Evolutionary conservation across 345 rosid species (phyloP).

Genomic region (Physaria fendleri): DNA sequence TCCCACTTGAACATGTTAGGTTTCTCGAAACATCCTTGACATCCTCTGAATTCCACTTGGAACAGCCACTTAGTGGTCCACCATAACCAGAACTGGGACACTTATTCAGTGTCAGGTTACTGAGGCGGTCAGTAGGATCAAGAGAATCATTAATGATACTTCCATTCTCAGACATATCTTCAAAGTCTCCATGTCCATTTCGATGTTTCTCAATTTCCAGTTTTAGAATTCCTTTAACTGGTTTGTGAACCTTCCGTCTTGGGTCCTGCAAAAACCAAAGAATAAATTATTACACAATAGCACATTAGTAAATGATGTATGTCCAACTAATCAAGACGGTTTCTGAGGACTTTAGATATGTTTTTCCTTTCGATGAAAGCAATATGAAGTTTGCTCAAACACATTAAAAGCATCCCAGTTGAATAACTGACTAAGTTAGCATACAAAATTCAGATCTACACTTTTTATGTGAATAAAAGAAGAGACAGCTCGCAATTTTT

Average conservation of each 20-base stretch:
- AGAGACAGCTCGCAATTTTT: background rate
- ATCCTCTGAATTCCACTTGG: slow-evolving; percentile 47
- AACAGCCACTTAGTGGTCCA: slow-evolving; percentile 51
- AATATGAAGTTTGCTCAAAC: background rate
- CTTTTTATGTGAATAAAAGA: background rate
- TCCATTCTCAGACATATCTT: slow-evolving; percentile 79
- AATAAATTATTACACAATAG: background rate
- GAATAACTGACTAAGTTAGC: background rate
- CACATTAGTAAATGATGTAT: background rate
- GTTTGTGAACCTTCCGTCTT: slow-evolving; percentile 86
- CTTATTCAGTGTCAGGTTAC: slow-evolving; percentile 50
- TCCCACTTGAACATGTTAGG: slow-evolving; percentile 46
- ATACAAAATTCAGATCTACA: background rate
- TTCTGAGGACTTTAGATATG: background rate
- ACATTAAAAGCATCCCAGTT: slow-evolving; percentile 2
- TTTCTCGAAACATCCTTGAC: slow-evolving; percentile 61
- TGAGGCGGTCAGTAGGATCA: slow-evolving; percentile 55
- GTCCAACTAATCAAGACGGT: background rate
- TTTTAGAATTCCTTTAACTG: slow-evolving; percentile 82
- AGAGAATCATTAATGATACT: slow-evolving; percentile 76
- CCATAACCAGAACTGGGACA: slow-evolving; percentile 67
- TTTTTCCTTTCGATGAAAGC: slow-evolving; percentile 7
- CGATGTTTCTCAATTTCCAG: slow-evolving; percentile 95
- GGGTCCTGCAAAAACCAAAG: slow-evolving; percentile 58
- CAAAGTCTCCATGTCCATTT: slow-evolving; percentile 57